phyloP scores from a whole-genome alignment of 1,139 yeast genomes.

The Saccharomyces hybrid region DNA sequence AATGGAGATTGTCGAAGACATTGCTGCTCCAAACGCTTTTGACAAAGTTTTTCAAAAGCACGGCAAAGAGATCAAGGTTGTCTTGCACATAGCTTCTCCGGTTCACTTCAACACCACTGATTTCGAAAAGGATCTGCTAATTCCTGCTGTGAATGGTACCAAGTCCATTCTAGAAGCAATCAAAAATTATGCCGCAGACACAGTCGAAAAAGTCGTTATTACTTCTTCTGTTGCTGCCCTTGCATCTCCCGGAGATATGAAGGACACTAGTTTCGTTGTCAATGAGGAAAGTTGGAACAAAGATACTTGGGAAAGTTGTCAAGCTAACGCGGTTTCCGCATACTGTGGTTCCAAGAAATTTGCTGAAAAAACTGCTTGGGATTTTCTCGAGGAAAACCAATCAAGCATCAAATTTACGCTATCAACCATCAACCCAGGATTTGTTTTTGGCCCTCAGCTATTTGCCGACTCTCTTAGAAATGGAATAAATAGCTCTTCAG shows the following conservation, averaged over 20 bases:
- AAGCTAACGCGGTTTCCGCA: conserved; percentile 30
- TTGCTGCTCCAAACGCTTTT: conserved; percentile 43
- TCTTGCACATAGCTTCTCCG: conserved; percentile 52
- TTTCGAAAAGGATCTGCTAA: conserved; percentile 35
- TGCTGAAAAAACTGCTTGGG: conserved; percentile 50
- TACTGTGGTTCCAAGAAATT: conserved; percentile 45
- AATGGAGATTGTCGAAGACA: conserved; percentile 45
- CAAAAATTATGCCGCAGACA: conserved; percentile 38
- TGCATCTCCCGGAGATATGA: conserved; percentile 9
- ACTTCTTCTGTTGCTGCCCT: conserved; percentile 53
- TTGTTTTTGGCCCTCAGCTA: conserved; percentile 42
- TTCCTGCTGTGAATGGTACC: conserved; percentile 50
- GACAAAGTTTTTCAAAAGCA: conserved; percentile 42
- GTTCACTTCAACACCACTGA: conserved; percentile 33
- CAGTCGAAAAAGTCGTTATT: conserved; percentile 33
- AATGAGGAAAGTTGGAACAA: conserved; percentile 37
- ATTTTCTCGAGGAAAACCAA: conserved; percentile 34
- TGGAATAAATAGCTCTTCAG: conserved; percentile 34
- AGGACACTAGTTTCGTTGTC: conserved; percentile 3
- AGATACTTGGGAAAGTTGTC: conserved; percentile 32
- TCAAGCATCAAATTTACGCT: conserved; percentile 39
- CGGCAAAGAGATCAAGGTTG: conserved; percentile 41
- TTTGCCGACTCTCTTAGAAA: conserved; percentile 30
- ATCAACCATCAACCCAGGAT: conserved; percentile 42
- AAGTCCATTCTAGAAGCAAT: conserved; percentile 39